Base-by-base conservation (phyloP, 2,329 filamentous ascomycete genomes). In the Albifimbria verrucaria region DNA sequence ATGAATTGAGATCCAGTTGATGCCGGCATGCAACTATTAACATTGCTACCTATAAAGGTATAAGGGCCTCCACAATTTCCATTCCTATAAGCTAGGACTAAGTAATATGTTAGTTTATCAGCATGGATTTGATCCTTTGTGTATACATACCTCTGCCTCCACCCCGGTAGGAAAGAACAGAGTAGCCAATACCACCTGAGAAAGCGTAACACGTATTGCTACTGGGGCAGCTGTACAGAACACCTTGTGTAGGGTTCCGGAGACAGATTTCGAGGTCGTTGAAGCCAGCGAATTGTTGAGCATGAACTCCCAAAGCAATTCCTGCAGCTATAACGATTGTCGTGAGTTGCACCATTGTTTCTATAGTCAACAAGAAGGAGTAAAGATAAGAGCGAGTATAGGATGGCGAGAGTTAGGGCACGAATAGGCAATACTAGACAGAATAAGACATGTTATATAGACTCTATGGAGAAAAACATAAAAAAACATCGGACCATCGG, bases 201-300 rank as follows among this genome's bases (percentile, higher is more conserved):
- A 47, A 47, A 23, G 44, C 44, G 44, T 47, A 47, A 23, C 44
- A 47, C n/a, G 44, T 47, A 23, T 47, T 47, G 21, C 10, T 47
- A n/a, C 44, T 26, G 10, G 44, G 44, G 44, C 44, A 47, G 6
- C 20, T 47, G 44, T 47, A 47, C 23, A 21, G 24, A 4, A 47
- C 23, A 23, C 44, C 44, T 18, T 4, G 4, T 26, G 3, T 3
- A 26, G 44, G 44, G 44, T 25, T 47, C 21, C 44, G 44, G 5
- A 47, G 44, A n/a, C 44, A 47, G 44, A 23, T 47, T 7, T 21
- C 23, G 12, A 47, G 18, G 24, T 47, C 44, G 7, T 47, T 24
- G 22, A 47, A 47, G 21, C 44, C 44, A 26, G 44, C 44, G 22
- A 47, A 47, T 26, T 47, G 44, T 26, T 47, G 44, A 47, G 44